Evolutionary conservation across 176 grass and related monocot genomes (phyloP), one percentile per base, ranked within the genome.

Genomic region (Rhynchospora pubera): DNA sequence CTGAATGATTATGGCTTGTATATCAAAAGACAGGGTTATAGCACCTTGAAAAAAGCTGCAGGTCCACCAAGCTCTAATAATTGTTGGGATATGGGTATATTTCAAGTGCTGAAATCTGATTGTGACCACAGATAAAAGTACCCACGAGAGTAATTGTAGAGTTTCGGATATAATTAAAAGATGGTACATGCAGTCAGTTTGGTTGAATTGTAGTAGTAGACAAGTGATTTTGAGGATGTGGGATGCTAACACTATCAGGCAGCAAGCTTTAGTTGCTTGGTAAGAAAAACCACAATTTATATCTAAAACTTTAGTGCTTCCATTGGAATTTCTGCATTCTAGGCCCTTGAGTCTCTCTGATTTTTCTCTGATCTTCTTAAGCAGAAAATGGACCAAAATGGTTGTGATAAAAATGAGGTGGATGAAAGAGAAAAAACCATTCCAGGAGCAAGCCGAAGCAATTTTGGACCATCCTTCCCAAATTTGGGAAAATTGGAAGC

Each of bases 11-110:
- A 82, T 93, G 32, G 63, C 87, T 44, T 88, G 77, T 84, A 95
- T 72, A 89, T 91, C 96, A 82, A 93, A 75, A 59, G 85, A 79
- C 60, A 94, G 76, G 28, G 28, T 86, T 57, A 66, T 80, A 78
- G 86, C 26, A 85, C 91, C 91, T 53, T 91, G 92, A 67, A 95
- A 70, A 89, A 95, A 99, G 64, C 45, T 89, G 63, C 88, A 91
- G 84, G 88, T 84, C 91, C 84, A 95, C 96, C 96, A 99, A 58
- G 79, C 55, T 83, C 96, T 89, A 62, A 91, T 83, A 83, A 90
- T 78, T 82, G 68, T 24, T 43, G 91, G 93, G 87, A 91, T 57
- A 72, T 90, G 87, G 80, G 47, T 45, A n/a, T 85, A 87, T 88
- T 88, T 93, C 76, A 81, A 64, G 84, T 89, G 87, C 50, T 86